Evolutionary conservation across 164 flowering plant species (phyloP).

Genomic region (Dillenia turbinata): DNA sequence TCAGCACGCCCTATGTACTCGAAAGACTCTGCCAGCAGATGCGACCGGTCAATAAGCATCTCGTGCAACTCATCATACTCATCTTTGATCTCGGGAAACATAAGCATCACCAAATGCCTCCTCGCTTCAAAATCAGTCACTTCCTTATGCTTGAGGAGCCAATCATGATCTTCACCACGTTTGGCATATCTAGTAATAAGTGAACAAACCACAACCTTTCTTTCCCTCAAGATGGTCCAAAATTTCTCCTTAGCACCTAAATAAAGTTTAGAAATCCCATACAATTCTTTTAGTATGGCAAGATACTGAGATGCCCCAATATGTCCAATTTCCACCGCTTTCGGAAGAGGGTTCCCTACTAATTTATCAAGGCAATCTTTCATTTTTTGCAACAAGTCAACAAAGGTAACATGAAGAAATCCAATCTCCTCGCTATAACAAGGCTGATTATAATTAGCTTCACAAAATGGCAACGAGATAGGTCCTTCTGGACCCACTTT

Average conservation of each 20-base stretch:
- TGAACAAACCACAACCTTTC: constrained; percentile 35
- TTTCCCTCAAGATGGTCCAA: constrained; percentile 37
- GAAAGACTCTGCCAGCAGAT: constrained; percentile 74
- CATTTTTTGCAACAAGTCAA: constrained; percentile 38
- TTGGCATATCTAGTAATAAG: constrained; percentile 47
- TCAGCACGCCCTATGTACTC: constrained; percentile 63
- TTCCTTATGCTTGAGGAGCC: constrained; percentile 75
- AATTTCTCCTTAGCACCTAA: constrained; percentile 43
- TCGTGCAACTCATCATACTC: constrained; percentile 79
- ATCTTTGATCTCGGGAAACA: constrained; percentile 79
- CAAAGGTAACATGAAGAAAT: constrained; percentile 31
- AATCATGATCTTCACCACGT: constrained; percentile 56
- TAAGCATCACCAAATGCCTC: constrained; percentile 69
- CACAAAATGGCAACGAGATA: constrained; percentile 20
- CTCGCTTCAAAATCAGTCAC: constrained; percentile 68
- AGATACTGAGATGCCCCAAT: constrained; percentile 51
- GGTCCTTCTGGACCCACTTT: constrained; percentile 23
- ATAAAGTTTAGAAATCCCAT: constrained; percentile 49
- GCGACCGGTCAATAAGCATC: constrained; percentile 89
- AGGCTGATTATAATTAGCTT: constrained; percentile 11
- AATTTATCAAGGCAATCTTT: constrained; percentile 41
- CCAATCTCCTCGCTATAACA: constrained; percentile 35
- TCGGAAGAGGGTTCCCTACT: constrained; percentile 27
- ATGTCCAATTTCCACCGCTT: constrained; percentile 24
- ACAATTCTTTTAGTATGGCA: constrained; percentile 55